These are phyloP conservation scores for Coprinopsis sp. DNA, from an alignment of 768 basidiomycete species.

Conservation along the genomic window DNA sequence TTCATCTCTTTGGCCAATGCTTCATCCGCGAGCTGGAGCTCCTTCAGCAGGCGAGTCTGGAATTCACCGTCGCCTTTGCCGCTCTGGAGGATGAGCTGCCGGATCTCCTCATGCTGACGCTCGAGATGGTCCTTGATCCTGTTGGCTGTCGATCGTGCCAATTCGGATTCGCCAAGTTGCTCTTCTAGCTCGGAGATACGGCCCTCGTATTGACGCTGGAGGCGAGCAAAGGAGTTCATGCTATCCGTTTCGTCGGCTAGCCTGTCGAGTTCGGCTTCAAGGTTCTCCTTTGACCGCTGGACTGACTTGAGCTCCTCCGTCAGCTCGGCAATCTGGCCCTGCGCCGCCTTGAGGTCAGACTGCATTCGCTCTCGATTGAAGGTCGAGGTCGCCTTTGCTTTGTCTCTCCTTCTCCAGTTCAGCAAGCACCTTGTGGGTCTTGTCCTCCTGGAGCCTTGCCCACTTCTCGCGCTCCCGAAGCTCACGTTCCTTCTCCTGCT, in stretches of 20 bases:
- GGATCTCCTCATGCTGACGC: conserved; percentile 68
- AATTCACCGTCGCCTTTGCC: conserved; percentile 57
- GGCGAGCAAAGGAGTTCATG: conserved; percentile 49
- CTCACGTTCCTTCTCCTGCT: conserved; percentile 68
- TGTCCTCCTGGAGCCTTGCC: conserved; percentile 56
- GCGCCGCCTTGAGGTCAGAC: conserved; percentile 51
- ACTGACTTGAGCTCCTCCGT: conserved; percentile 47
- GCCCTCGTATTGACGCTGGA: conserved; percentile 60
- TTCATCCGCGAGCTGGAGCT: conserved; percentile 59
- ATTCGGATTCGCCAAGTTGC: conserved; percentile 54
- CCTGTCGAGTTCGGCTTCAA: conserved; percentile 64
- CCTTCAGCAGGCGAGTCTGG: conserved; percentile 55
- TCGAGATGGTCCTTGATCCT: conserved; percentile 60
- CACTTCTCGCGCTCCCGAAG: conserved; percentile 68
- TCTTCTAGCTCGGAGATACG: conserved; percentile 60
- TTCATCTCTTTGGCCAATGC: conserved; percentile 50
- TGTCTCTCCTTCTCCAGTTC: conserved; percentile 66
- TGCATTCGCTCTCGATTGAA: conserved; percentile 57
- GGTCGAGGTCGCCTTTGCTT: conserved; percentile 60
- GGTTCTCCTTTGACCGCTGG: conserved; percentile 57
- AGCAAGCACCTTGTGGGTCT: conserved; percentile 46
- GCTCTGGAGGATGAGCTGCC: conserved; percentile 55
- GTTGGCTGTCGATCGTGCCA: conserved; percentile 42
- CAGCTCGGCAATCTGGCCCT: conserved; percentile 53
- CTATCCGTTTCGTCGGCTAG: conserved; percentile 58